Base-by-base conservation (phyloP, 306 rosid species). In the Pyrus communis region DNA sequence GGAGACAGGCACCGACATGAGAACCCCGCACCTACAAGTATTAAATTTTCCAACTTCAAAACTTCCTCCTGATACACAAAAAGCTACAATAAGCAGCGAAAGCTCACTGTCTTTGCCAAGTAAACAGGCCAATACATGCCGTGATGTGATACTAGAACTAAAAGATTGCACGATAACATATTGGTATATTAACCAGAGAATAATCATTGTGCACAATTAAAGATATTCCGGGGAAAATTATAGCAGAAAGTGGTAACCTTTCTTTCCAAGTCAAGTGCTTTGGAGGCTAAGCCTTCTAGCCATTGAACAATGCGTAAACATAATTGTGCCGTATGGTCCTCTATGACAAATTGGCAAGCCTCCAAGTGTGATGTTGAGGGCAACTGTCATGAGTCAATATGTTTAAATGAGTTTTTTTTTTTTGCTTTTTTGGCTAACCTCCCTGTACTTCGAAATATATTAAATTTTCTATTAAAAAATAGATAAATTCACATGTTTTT, bases 281-380 rank as follows among this genome's bases (percentile, higher is more conserved):
- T 92, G 67, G 99, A 92, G 80, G 99, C 92, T 82, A 95, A 84
- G 78, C 85, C 87, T 87, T 95, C 99, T 63, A 95, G 84, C 99
- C 99, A 95, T 82, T 95, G 97, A 82, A 95, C 96, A 78, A 95
- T 87, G 59, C 99, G 88, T 71, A 95, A 90, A 85, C 90, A 92
- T 77, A 92, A 88, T 67, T 95, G 99, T 73, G 97, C 96, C 3
- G 88, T 83, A 83, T 83, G 97, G 83, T 95, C 91, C 80, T 89
- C 92, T 0, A 83, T 78, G 49, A 91, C 99, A 84, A 95, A 92
- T 84, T 95, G 92, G 85, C 97, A 95, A 82, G 96, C 98, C 81
- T 88, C 90, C 70, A 85, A 84, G 80, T 92, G 99, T 22, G 99
- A 95, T 25, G 96, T 95, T 82, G 82, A 85, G 77, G 97, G 90